Evolutionary conservation across 495 filamentous ascomycete genomes (phyloP), one percentile per base, ranked within the genome.

Genomic region (Choiromyces venosus): DNA sequence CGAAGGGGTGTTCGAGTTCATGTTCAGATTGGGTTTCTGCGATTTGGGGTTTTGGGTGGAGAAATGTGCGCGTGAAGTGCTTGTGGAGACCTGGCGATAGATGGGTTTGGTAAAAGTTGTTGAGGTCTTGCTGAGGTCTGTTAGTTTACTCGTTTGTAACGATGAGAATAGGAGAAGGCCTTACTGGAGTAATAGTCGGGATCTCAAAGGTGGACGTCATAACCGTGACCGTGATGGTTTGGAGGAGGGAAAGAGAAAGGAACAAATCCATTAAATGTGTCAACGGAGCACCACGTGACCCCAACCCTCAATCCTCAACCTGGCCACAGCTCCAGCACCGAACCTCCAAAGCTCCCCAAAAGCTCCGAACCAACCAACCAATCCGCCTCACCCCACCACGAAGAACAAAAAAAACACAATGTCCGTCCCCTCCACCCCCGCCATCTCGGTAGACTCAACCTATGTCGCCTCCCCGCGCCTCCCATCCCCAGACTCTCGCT

Each of bases 391-490:
- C 76, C 71, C n/a, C 70, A 73, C 78, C 71, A 73, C 85, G n/a
- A n/a, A n/a, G n/a, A n/a, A n/a, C 36, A 84, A 85, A 19, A 89
- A 87, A 6, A 89, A 88, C 3, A 87, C 88, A 37, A 92, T 91
- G 25, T 92, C 92, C 66, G 86, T 88, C 35, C 90, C 91, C n/a
- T 88, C 90, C 8, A 92, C 90, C 66, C 85, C 92, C 82, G 92
- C 94, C 75, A 82, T 81, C 70, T 80, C 86, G n/a, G 82, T 82
- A 46, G 76, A 86, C 61, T 87, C 86, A 74, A 88, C 87, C 14
- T 74, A 84, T 64, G 81, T 83, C 14, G 78, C 82, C 72, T 82
- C 88, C 77, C 85, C 88, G 81, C 86, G 87, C 83, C 76, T 84
- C 82, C 68, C 85, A 82, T 71, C 83, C 84, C 71, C 85, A 8